A percentile compares a stretch with the other conserved stretches of the same genome.
phyloP scores from a whole-genome alignment of 192 early-diverging fungal species.

The Chytriomyces sp. region DNA sequence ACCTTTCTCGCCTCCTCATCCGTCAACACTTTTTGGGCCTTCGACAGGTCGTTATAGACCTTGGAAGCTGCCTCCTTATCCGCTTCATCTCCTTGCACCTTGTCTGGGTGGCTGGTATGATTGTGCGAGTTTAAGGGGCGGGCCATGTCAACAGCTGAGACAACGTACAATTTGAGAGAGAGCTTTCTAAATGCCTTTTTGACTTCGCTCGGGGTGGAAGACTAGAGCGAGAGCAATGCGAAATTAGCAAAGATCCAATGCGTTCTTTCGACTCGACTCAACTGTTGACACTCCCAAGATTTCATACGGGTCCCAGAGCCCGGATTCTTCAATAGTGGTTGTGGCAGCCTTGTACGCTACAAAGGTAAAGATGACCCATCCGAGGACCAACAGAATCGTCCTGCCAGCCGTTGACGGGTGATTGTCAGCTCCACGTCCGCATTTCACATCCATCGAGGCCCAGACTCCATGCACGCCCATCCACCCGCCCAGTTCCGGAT shows the following conservation, averaged over 20 bases:
- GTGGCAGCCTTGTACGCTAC: constrained; percentile 65
- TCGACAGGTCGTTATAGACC: constrained; percentile 84
- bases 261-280: not conserved
- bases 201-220: constrained; percentile 56
- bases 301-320: constrained; percentile 90
- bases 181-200: constrained; percentile 73
- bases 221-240: constrained; percentile 11
- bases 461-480: too few relatives aligned
- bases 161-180: constrained; percentile 60
- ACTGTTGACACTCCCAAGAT: constrained; percentile 80
- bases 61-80: constrained; percentile 70
- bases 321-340: constrained; percentile 64
- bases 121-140: too few relatives aligned
- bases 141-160: too few relatives aligned
- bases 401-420: too few relatives aligned
- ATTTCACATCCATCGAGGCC: too few relatives aligned
- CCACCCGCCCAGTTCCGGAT: too few relatives aligned
- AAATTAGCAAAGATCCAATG: not conserved
- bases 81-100: constrained; percentile 72
- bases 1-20: constrained; percentile 86
- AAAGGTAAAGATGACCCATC: constrained; percentile 71
- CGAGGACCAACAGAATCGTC: constrained; percentile 48
- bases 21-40: constrained; percentile 94
- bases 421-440: too few relatives aligned
- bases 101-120: constrained; percentile 56